Base-by-base conservation (phyloP, 352 stramenopile species). In the Pilasporangium apinafurcum region DNA sequence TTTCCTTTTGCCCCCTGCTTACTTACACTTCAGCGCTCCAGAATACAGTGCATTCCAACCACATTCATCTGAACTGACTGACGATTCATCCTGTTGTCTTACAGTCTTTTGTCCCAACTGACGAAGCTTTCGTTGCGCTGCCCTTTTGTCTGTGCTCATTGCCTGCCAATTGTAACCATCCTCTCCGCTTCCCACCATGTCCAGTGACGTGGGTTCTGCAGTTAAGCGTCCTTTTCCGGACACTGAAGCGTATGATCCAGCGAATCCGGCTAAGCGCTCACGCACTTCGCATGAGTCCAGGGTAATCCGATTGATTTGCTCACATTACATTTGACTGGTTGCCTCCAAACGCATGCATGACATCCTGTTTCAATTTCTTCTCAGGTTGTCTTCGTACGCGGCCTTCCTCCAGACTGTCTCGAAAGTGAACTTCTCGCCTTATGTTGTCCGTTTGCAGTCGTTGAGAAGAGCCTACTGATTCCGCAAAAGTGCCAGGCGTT, bases 341-440 rank as follows among this genome's bases (percentile, higher is more conserved):
- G 14, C 30, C 53, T 34, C n/a, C n/a, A n/a, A n/a, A n/a, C n/a
- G n/a, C n/a, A n/a, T n/a, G n/a, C n/a, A n/a, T n/a, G 17, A 36
- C 8, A 6, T n/a, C 10, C 13, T 31, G 5, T 14, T 3, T 8
- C 29, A 27, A 4, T 16, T n/a, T 32, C 6, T 47, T 35, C 16
- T 18, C 33, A 90, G 77, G 76, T 87, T 37, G 65, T 92, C 14
- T 87, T 86, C 42, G 76, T 89, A n/a, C 77, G 75, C 31, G 74
- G 72, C 24, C 57, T 92, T 7, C 80, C 80, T 7, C 48, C 62
- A 20, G 80, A 92, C 47, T 92, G 80, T 49, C 62, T 92, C 21
- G 80, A 92, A 49, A 89, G 76, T 38, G 80, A 92, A 44, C 65
- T 92, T 21, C 69, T 92, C 20, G 80, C 80, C 32, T 65, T 92